phyloP scores from a whole-genome alignment of 2,329 filamentous ascomycete genomes.

The Ceratocystis diversiconidia region DNA sequence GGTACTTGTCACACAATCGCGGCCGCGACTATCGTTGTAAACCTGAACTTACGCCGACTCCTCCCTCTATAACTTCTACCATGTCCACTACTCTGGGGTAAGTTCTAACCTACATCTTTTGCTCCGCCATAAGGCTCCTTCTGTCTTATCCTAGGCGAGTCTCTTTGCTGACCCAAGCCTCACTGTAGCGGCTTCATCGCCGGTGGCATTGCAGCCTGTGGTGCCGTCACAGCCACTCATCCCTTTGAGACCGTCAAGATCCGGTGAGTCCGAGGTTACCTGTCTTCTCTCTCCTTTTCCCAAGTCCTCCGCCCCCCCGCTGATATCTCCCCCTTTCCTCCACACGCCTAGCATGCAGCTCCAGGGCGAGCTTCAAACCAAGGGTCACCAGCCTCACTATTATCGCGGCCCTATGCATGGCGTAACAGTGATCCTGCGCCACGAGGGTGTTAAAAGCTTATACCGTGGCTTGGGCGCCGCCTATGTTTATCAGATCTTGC shows the following conservation, averaged over 20 bases:
- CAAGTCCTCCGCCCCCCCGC: background rate
- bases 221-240: slow-evolving; percentile 92
- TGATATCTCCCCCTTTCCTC: slow-evolving; percentile 11
- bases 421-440: slow-evolving; percentile 73
- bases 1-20: too few relatives aligned
- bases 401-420: slow-evolving; percentile 89
- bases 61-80: too few relatives aligned
- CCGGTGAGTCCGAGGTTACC: slow-evolving; percentile 42
- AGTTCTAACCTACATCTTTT: too few relatives aligned
- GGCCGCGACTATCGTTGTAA: too few relatives aligned
- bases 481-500: slow-evolving; percentile 88
- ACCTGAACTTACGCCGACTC: too few relatives aligned
- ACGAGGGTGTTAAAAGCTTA: slow-evolving; percentile 75
- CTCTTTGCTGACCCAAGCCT: background rate
- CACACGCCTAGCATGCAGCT: slow-evolving; percentile 58
- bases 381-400: slow-evolving; percentile 68
- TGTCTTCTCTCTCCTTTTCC: background rate
- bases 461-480: slow-evolving; percentile 83
- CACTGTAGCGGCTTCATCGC: slow-evolving; percentile 70
- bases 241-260: slow-evolving; percentile 99
- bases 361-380: slow-evolving; percentile 85
- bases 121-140: slow-evolving; percentile 3
- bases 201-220: slow-evolving; percentile 90
- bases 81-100: too few relatives aligned
- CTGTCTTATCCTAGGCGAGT: background rate